Conservation (phyloP, 495 filamentous ascomycete genomes). For the Trichoderma parareesei region DNA sequence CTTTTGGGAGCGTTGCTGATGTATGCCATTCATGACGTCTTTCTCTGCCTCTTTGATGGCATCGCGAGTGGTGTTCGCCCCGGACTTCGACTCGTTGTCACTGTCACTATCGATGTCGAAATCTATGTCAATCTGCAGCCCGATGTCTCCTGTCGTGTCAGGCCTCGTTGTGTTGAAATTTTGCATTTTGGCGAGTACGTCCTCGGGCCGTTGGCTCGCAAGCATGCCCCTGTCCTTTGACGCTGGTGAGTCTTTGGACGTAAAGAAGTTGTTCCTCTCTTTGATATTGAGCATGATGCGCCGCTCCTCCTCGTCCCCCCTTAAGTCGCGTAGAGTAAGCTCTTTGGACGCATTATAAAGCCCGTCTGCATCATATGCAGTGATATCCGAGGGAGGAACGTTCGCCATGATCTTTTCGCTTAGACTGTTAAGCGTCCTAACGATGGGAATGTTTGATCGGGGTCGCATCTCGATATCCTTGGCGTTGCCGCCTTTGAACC, state of each 20-base stretch:
- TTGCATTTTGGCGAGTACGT: slow-evolving; percentile 57
- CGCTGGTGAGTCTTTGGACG: slow-evolving; percentile 45
- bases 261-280: slow-evolving; percentile 75
- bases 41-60: slow-evolving; percentile 45
- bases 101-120: slow-evolving; percentile 60
- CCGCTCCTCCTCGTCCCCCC: slow-evolving; percentile 59
- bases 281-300: slow-evolving; percentile 79
- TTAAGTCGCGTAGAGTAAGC: slow-evolving; percentile 75
- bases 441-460: slow-evolving; percentile 47
- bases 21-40: slow-evolving; percentile 45
- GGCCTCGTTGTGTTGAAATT: slow-evolving; percentile 46
- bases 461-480: slow-evolving; percentile 86
- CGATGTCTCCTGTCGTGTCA: slow-evolving; percentile 39
- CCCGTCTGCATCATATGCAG: slow-evolving; percentile 46
- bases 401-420: slow-evolving; percentile 87
- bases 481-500: slow-evolving; percentile 62
- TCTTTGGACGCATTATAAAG: slow-evolving; percentile 20
- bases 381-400: slow-evolving; percentile 72
- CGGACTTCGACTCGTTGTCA: slow-evolving; percentile 45
- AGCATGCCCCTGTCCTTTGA: slow-evolving; percentile 51
- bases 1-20: slow-evolving; percentile 45
- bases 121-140: slow-evolving; percentile 51
- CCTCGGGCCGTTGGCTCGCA: slow-evolving; percentile 55
- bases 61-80: slow-evolving; percentile 51
- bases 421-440: slow-evolving; percentile 75